Evolutionary conservation across 495 filamentous ascomycete genomes (phyloP), one percentile per base, ranked within the genome.

Genomic region (Penicillium nucicola): DNA sequence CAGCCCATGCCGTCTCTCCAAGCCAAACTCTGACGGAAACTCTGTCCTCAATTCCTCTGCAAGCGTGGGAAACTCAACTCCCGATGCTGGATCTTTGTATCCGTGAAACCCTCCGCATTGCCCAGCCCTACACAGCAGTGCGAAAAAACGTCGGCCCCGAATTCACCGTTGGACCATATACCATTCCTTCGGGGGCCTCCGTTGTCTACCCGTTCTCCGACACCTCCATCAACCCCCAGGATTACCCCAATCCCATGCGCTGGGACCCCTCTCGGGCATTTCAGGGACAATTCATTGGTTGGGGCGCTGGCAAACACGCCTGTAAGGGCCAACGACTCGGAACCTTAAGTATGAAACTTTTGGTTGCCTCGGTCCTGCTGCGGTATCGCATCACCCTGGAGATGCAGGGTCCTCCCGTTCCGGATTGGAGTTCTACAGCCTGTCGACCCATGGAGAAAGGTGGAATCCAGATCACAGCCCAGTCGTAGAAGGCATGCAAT

Each of bases 271-370:
- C 43, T 22, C 50, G 50, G 9, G 34, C 11, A 6, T 14, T 30
- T 14, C 14, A 17, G 10, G 42, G 42, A 10, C 44, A 42, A 0
- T 53, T 42, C 2, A 35, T 53, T 30, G 37, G 37, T 6, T 53
- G 50, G 50, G 50, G 50, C 14, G 30, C 18, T 11, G 50, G 50
- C 1, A 53, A 36, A 13, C 44, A 48, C 17, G 25, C 32, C 8
- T 53, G 50, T 37, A 47, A 53, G 30, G 50, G 50, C n/a, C 50
- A 53, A 14, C 33, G 50, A 31, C 50, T 53, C 22, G 50, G 34
- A 5, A 37, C 31, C 1, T 36, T 53, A 37, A 53, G 13, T 7
- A 22, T 53, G 34, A 53, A 53, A 35, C 37, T 53, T 8, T 20
- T 53, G 36, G 38, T 34, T 20, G 30, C 38, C 17, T 48, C 28